Conservation (phyloP, 2,329 filamentous ascomycete genomes). For the Fusarium sp. region DNA sequence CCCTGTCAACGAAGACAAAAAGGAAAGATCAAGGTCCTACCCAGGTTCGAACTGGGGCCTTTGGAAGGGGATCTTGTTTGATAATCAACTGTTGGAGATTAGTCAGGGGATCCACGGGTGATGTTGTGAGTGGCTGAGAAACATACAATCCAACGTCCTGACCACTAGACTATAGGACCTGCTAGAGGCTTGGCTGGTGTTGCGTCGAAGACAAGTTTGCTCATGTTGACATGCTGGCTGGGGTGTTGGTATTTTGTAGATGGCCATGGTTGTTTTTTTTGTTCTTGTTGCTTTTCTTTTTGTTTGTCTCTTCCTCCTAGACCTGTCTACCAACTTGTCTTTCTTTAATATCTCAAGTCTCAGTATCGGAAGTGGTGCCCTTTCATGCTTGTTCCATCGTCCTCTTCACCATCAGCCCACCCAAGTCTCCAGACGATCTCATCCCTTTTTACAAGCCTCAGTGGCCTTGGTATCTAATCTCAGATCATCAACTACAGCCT, state of each 20-base stretch:
- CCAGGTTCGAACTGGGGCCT: not conserved
- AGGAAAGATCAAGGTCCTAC: not conserved
- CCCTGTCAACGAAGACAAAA: not conserved
- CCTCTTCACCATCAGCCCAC: not conserved
- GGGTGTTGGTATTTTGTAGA: not conserved
- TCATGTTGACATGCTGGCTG: not conserved
- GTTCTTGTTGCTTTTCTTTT: not conserved
- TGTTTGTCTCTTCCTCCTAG: not conserved
- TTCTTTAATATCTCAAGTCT: not conserved
- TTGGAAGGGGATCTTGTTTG: not conserved
- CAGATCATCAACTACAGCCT: not conserved
- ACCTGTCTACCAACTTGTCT: not conserved
- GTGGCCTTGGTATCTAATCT: not conserved
- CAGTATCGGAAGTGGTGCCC: not conserved
- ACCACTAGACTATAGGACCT: not conserved
- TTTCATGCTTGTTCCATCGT: not conserved
- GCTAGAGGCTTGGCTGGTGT: not conserved
- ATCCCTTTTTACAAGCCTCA: not conserved
- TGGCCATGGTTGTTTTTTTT: not conserved
- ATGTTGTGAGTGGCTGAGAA: not conserved
- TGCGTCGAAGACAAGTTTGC: not conserved
- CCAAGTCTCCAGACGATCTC: not conserved
- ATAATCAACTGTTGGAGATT: not conserved
- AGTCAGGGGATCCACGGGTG: not conserved
- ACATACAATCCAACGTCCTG: not conserved